Evolutionary conservation across 768 basidiomycete genomes (phyloP), one percentile per base, ranked within the genome.

Genomic region (Leucosporidium creatinivorum): DNA sequence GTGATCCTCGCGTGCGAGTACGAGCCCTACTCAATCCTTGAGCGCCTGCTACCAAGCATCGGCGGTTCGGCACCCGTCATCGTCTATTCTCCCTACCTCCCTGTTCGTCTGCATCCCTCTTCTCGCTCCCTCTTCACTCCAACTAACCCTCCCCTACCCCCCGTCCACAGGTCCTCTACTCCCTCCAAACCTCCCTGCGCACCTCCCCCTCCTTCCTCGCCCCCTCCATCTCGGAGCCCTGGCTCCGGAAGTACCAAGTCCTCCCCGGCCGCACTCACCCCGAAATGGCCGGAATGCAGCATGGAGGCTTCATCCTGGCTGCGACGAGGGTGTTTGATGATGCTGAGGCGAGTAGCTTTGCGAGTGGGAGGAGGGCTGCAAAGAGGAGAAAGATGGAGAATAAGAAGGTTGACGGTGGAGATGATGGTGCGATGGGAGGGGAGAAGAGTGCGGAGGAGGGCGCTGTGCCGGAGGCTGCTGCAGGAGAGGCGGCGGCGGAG

Each of bases 231-330:
- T 88, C 89, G 4, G 94, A 98, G 78, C 82, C 85, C 17, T 97
- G 89, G 88, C 78, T 91, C 51, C 85, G 94, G 33, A 84, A 85
- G 69, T 99, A 98, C 80, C 94, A 98, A 77, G 87, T 93, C 21
- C 82, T 99, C n/a, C 96, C 96, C 28, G 94, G 96, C 28, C 84
- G 96, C 47, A 94, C 91, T 50, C 96, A 99, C 80, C 96, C 96
- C 5, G 85, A 84, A 70, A 98, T 99, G 96, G 87, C 82, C 64
- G 89, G 86, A 66, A 87, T 89, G 26, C 91, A 90, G 17, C 86
- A 88, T 1, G 93, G 92, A 19, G 94, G 96, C 0, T 96, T 85
- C 79, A 79, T 98, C 54, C 82, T 97, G 36, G 86, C 89, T 75
- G 84, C 86, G 23, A 87, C 86, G n/a, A 91, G 90, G 84, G 85